These are phyloP conservation scores for Selaginella tamariscina DNA, from an alignment of 75 land plant species.

Conservation along the genomic window DNA sequence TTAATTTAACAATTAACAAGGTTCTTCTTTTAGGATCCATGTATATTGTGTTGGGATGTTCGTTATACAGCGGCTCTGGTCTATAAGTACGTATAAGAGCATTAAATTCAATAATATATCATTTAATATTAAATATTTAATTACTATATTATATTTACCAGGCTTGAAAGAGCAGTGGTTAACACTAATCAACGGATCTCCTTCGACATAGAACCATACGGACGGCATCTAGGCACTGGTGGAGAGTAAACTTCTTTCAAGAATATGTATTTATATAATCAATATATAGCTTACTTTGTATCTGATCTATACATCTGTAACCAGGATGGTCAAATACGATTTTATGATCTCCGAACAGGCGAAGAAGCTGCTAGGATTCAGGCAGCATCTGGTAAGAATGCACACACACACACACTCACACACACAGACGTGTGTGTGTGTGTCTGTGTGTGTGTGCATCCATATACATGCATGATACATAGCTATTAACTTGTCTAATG, in stretches of 20 bases:
- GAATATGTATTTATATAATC: neutral
- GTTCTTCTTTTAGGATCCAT: conserved; percentile 51
- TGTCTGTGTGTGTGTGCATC: too few relatives aligned
- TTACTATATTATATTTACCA: conserved; percentile 16
- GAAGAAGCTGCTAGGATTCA: conserved; percentile 58
- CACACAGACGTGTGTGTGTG: too few relatives aligned
- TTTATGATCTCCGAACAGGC: conserved; percentile 93
- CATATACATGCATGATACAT: too few relatives aligned
- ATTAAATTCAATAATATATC: neutral
- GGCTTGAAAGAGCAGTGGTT: conserved; percentile 60
- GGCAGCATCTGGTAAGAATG: conserved; percentile 55
- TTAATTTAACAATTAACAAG: too few relatives aligned
- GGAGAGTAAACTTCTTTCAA: conserved; percentile 49
- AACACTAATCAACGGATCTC: conserved; percentile 74
- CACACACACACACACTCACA: neutral
- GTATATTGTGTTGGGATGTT: conserved; percentile 90
- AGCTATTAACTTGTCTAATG: too few relatives aligned
- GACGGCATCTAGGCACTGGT: conserved; percentile 84
- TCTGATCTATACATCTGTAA: too few relatives aligned
- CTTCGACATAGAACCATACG: conserved; percentile 91
- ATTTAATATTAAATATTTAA: neutral
- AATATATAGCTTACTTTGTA: neutral
- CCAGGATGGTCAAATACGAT: conserved; percentile 78
- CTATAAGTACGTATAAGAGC: conserved; percentile 48
- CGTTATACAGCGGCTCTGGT: conserved; percentile 70